Conservation (phyloP, 2,329 filamentous ascomycete species). For the Sporothrix protearum region DNA sequence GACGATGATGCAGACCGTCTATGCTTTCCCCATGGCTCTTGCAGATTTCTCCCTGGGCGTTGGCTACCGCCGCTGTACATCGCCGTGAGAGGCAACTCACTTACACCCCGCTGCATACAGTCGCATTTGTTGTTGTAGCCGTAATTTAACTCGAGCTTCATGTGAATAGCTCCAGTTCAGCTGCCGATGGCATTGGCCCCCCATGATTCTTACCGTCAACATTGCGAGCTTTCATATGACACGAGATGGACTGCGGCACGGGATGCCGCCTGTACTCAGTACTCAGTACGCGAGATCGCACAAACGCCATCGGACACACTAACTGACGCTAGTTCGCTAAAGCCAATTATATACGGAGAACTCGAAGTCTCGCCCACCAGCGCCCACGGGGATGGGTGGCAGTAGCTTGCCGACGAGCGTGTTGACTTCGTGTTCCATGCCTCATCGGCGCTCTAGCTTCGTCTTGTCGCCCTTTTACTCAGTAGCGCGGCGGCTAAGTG, state of each 20-base stretch:
- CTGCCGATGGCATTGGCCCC: neutral
- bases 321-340: neutral
- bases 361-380: neutral
- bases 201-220: neutral
- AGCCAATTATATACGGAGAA: too few relatives aligned
- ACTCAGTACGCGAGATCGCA: too few relatives aligned
- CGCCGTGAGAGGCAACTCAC: neutral
- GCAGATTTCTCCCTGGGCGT: too few relatives aligned
- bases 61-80: too few relatives aligned
- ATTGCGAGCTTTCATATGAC: neutral
- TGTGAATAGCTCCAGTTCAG: neutral
- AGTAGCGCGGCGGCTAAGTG: neutral
- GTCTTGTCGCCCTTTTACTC: neutral
- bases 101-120: neutral
- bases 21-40: too few relatives aligned
- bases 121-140: neutral
- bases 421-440: neutral
- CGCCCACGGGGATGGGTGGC: slow-evolving; percentile 1
- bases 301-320: neutral
- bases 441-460: neutral
- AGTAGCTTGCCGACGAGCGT: neutral
- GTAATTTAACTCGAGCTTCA: neutral
- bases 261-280: neutral
- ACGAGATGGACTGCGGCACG: neutral
- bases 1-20: too few relatives aligned